Base-by-base conservation (phyloP, 2,329 filamentous ascomycete species). In the Cladosporium oxysporum region DNA sequence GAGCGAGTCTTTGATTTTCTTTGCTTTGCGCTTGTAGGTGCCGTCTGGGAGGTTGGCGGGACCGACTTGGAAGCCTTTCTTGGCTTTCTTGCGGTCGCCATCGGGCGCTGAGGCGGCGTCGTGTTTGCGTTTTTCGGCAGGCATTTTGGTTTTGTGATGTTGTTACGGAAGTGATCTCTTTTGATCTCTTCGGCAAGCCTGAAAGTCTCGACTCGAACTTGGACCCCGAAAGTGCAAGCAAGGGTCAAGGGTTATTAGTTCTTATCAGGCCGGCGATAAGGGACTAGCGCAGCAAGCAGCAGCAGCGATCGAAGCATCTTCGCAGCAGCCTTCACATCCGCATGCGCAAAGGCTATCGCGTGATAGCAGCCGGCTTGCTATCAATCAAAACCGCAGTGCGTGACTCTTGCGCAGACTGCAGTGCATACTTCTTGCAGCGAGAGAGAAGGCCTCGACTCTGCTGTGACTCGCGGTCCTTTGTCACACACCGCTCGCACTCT, bases 21-120 rank as follows among this genome's bases (percentile, higher is more conserved):
- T 88, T 66, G 91, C 91, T 94, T 97, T 97, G 73, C 94, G 89
- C 74, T 88, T 87, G 85, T 95, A 92, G 26, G 90, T 90, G 64
- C 94, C 93, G 77, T 97, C 93, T 49, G 94, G 94, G 29, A 98
- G 83, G 77, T 97, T 96, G 44, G 90, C 90, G 33, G 94, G 93
- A 0, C 93, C 94, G 65, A 97, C 90, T 49, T 86, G 86, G 81
- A 98, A 97, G 60, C 91, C 92, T 71, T 91, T 90, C 70, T 81
- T 85, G 69, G 75, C 73, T 69, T 84, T 86, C 74, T 86, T 84
- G 23, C 65, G 66, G 44, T 55, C 55, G 10, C 23, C 44, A n/a
- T 47, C 52, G 5, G 47, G 16, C 4, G 55, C 58, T 12, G 64
- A 21, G 21, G 53, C 4, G n/a, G 62, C 18, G n/a, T 57, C 61